These are phyloP conservation scores for Ganoderma boninense DNA, from an alignment of 1,284 basidiomycete species.

Conservation along the genomic window DNA sequence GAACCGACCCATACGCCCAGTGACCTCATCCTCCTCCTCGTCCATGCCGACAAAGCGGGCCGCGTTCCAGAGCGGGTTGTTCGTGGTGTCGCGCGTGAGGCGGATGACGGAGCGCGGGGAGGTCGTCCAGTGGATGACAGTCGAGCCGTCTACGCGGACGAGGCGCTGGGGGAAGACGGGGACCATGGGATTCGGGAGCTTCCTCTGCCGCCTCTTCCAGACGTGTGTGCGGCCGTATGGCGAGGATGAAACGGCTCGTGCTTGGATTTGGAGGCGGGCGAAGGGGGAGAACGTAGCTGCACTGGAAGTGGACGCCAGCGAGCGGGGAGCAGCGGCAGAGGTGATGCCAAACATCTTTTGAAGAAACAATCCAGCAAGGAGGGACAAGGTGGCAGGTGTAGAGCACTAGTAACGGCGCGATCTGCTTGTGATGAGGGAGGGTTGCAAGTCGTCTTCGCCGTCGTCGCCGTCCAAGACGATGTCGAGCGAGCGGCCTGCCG, in stretches of 20 bases:
- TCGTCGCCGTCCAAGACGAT: no score
- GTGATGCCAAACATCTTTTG: neutral
- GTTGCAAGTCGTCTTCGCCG: no score
- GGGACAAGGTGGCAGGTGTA: no score
- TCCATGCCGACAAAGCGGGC: conserved; percentile 49
- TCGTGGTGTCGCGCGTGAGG: conserved; percentile 85
- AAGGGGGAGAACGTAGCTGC: neutral
- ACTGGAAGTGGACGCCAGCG: neutral
- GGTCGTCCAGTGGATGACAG: conserved; percentile 86
- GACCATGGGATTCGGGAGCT: conserved; percentile 82
- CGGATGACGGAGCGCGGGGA: conserved; percentile 80
- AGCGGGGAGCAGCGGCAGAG: neutral
- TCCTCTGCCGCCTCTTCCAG: conserved; percentile 69
- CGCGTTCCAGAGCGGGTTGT: conserved; percentile 84
- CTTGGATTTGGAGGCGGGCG: neutral
- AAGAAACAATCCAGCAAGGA: no score
- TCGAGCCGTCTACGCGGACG: conserved; percentile 86
- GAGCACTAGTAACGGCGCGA: no score
- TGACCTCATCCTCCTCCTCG: conserved; percentile 73
- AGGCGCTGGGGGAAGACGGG: conserved; percentile 87
- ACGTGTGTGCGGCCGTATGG: conserved; percentile 83
- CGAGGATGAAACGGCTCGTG: conserved; percentile 64
- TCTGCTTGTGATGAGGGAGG: no score
- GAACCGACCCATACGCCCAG: conserved; percentile 84
- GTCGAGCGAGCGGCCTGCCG: no score